Evolutionary conservation across 495 filamentous ascomycete genomes (phyloP), one percentile per base, ranked within the genome.

Genomic region (Aspergillus kassunensis): DNA sequence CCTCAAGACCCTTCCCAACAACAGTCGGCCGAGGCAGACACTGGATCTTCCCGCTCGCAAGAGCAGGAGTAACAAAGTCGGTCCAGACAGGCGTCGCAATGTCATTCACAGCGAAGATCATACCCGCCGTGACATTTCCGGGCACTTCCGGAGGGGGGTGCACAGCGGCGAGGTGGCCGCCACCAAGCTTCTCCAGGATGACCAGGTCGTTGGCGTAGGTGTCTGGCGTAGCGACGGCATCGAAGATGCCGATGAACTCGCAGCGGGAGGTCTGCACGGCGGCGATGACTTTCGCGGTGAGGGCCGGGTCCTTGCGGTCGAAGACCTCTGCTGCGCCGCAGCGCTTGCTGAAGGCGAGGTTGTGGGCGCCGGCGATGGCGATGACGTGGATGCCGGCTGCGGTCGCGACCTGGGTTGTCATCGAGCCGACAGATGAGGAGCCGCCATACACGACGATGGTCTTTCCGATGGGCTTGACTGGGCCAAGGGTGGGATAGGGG

Each of bases 101-200:
- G 44, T 77, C 74, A 31, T 73, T 67, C 27, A 73, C 67, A n/a
- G 66, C 69, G 51, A 75, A 75, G 37, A 75, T 73, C 71, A 73
- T 68, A 15, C 70, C 64, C 1, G 63, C 9, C 9, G 4, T 27
- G 9, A 27, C 57, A 48, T 63, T 72, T n/a, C 30, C 58, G 1
- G 51, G 51, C 1, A 54, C 31, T 2, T 41, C 51, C 24, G 51
- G 51, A n/a, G 51, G 51, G 3, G 51, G 51, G n/a, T 54, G 51
- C 11, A 54, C 51, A 6, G 6, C 15, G 4, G 43, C 51, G 2
- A 54, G 43, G 16, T 47, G 43, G 21, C 51, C 51, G 3, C 51
- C 43, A 9, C 35, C 42, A 3, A 54, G 21, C 16, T 33, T 27
- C 23, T 47, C 43, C 0, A 54, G 43, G 13, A 54, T 54, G 5